A percentile compares a stretch with the other conserved stretches of the same genome.
These are phyloP conservation scores for Syzygium malaccense DNA, from an alignment of 441 rosid species.

Conservation along the genomic window DNA sequence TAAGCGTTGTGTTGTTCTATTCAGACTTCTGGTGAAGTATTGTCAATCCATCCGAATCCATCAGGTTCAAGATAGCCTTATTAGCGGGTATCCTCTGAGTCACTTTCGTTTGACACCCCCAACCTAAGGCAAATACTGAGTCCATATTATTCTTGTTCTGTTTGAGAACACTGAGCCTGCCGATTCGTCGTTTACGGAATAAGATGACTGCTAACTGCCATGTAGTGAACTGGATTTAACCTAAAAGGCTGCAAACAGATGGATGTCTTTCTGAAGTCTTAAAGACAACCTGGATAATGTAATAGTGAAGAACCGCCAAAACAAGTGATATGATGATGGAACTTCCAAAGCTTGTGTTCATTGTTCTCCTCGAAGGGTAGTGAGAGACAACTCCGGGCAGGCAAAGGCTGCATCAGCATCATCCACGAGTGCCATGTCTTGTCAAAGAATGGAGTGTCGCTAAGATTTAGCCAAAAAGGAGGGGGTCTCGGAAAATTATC, in stretches of 20 bases:
- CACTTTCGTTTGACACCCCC: conserved; percentile 84
- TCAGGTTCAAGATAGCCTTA: conserved; percentile 67
- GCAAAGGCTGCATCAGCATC: background rate
- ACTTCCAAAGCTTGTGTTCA: conserved; percentile 37
- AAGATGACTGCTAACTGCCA: conserved; percentile 11
- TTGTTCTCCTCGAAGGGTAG: conserved; percentile 35
- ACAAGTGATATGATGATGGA: background rate
- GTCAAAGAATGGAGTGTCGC: background rate
- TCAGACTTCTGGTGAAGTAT: conserved; percentile 40
- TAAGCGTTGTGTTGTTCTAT: background rate
- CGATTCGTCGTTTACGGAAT: conserved; percentile 13
- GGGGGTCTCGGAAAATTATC: background rate
- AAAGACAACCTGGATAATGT: background rate
- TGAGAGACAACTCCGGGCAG: conserved; percentile 17
- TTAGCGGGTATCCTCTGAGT: background rate
- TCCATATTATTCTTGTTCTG: conserved; percentile 87
- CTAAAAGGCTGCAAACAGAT: conserved; percentile 13
- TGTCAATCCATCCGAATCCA: conserved; percentile 78
- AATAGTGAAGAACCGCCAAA: background rate
- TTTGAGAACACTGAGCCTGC: conserved; percentile 13
- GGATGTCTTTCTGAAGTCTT: background rate
- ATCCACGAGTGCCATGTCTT: background rate
- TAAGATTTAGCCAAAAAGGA: background rate
- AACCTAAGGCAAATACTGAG: conserved; percentile 79
- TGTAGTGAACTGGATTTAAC: conserved; percentile 16